Evolutionary conservation across 2,329 filamentous ascomycete genomes (phyloP).

Genomic region (Dothistroma pini): DNA sequence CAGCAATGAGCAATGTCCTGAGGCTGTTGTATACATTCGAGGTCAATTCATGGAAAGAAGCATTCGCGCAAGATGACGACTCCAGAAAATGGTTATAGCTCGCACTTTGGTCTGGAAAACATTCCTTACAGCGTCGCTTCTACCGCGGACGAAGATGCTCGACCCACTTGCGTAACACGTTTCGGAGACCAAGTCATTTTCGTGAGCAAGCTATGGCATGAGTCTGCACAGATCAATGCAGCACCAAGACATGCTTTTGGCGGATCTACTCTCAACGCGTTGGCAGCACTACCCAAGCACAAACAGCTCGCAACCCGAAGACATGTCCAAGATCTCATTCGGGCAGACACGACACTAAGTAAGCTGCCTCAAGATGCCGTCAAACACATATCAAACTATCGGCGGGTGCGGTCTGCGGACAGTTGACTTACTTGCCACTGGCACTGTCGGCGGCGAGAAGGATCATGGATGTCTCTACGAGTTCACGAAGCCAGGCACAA

Average conservation of each 20-base stretch:
- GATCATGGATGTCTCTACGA: slow-evolving; percentile 44
- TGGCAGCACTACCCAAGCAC: slow-evolving; percentile 44
- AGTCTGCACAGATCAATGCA: too few relatives aligned
- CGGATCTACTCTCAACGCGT: slow-evolving; percentile 45
- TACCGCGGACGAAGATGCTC: slow-evolving; percentile 34
- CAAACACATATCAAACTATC: slow-evolving; percentile 38
- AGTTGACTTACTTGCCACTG: slow-evolving; percentile 42
- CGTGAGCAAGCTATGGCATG: slow-evolving; percentile 32
- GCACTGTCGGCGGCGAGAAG: slow-evolving; percentile 40
- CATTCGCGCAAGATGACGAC: slow-evolving; percentile 12
- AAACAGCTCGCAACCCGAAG: slow-evolving; percentile 37
- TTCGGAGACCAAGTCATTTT: slow-evolving; percentile 52
- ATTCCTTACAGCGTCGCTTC: slow-evolving; percentile 55
- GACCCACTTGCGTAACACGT: slow-evolving; percentile 49
- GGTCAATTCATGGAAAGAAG: background rate
- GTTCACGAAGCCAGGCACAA: slow-evolving; percentile 37
- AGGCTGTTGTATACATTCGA: background rate
- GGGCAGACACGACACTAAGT: slow-evolving; percentile 20
- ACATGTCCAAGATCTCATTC: slow-evolving; percentile 37
- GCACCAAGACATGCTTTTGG: slow-evolving; percentile 14
- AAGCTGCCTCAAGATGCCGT: slow-evolving; percentile 26
- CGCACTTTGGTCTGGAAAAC: slow-evolving; percentile 51
- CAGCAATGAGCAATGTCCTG: background rate
- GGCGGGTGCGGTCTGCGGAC: slow-evolving; percentile 40
- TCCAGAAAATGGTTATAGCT: slow-evolving; percentile 20